Evolutionary conservation across 106 monocot genomes (phyloP).

Genomic region (Dendrobium nobile): DNA sequence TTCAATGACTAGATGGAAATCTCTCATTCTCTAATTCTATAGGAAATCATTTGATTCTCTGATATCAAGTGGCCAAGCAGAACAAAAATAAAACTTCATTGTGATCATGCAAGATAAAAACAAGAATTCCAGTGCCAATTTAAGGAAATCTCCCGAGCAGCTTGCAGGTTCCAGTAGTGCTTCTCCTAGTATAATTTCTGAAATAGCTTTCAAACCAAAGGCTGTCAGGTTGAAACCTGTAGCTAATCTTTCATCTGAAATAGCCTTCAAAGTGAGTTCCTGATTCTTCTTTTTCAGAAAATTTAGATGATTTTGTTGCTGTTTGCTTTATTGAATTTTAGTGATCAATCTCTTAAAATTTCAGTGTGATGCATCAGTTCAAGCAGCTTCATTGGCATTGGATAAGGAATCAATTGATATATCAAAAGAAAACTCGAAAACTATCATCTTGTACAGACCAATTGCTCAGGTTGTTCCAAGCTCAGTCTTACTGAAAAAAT

Average conservation of each 20-base stretch:
- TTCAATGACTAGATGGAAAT: not conserved
- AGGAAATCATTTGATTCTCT: not conserved
- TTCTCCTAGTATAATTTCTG: not conserved
- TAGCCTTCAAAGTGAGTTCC: not conserved
- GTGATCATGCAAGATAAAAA: not conserved
- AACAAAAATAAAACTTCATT: not conserved
- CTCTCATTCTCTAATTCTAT: not conserved
- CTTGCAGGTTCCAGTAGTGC: not conserved
- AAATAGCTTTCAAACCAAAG: not conserved
- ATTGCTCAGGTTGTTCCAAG: not conserved
- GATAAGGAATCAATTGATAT: not conserved
- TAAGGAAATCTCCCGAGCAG: too few relatives aligned
- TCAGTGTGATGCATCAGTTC: not conserved
- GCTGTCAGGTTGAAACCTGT: not conserved
- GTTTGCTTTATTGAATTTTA: not conserved
- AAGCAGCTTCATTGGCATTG: not conserved
- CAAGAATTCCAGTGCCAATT: not conserved
- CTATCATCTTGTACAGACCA: not conserved
- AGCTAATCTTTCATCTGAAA: not conserved
- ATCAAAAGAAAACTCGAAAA: not conserved
- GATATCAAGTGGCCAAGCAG: not conserved
- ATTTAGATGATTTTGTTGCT: not conserved
- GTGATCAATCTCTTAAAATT: not conserved
- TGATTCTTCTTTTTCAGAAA: not conserved
- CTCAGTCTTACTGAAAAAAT: not conserved